A percentile compares a stretch with the other conserved stretches of the same genome.
phyloP scores from a whole-genome alignment of 1,284 basidiomycete species.

The Exobasidium rhododendri region DNA sequence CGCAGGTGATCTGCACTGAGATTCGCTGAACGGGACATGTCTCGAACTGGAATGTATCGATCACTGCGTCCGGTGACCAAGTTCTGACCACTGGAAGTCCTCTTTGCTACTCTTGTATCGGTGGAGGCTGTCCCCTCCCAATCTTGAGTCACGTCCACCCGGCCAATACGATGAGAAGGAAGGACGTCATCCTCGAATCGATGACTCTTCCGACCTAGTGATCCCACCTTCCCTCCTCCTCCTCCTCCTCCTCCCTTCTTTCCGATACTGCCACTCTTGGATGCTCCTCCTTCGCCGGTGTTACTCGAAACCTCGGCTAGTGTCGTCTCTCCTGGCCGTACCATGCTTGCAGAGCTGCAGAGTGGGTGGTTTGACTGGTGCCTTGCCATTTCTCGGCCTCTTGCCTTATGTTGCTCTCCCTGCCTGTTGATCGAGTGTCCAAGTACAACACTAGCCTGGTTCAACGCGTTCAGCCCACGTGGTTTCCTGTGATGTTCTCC shows the following conservation, averaged over 20 bases:
- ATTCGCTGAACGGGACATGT: constrained; percentile 31
- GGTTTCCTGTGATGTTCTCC: too few relatives aligned
- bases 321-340: neutral
- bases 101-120: neutral
- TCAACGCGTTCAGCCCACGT: neutral
- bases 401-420: neutral
- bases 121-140: neutral
- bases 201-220: neutral
- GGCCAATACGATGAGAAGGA: constrained; percentile 1
- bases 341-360: neutral
- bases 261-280: neutral
- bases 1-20: constrained; percentile 26
- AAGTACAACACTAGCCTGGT: neutral
- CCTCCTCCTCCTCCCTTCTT: neutral
- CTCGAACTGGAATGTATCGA: constrained; percentile 49
- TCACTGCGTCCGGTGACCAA: constrained; percentile 28
- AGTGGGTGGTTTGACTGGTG: neutral
- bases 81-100: neutral
- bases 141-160: neutral
- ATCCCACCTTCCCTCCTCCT: neutral
- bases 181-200: constrained; percentile 1
- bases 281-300: neutral
- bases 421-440: neutral
- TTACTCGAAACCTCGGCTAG: neutral
- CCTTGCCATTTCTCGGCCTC: neutral